Percentiles rank a stretch among this genome's conserved stretches.
phyloP scores from a whole-genome alignment of 192 early-diverging fungal genomes.

The Coemansia sp. region DNA sequence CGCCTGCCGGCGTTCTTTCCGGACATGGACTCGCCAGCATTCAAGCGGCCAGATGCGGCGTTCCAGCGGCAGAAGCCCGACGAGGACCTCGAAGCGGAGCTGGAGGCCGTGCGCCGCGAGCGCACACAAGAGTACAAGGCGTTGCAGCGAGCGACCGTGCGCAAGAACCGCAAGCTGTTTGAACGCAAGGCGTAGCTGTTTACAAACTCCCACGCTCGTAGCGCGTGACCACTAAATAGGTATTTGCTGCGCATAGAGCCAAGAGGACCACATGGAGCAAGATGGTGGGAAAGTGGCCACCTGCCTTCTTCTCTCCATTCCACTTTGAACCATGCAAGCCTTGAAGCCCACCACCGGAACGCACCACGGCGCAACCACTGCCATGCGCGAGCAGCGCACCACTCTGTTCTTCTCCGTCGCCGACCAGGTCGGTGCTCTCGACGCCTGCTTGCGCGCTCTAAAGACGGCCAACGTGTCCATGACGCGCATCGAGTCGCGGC shows the following conservation, averaged over 20 bases:
- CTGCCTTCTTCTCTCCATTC: too few species aligned
- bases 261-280: too few species aligned
- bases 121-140: constrained; percentile 33
- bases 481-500: constrained; percentile 93
- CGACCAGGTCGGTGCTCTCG: constrained; percentile 81
- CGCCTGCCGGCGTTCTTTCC: constrained; percentile 39
- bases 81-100: constrained; percentile 38
- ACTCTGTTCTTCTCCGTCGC: constrained; percentile 73
- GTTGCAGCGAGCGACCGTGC: constrained; percentile 24
- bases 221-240: too few species aligned
- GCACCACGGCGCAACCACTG: constrained; percentile 18
- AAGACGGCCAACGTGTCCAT: constrained; percentile 69
- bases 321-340: too few species aligned
- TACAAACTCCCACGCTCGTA: not conserved
- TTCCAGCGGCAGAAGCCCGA: constrained; percentile 47
- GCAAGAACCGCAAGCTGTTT: constrained; percentile 21
- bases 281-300: too few species aligned
- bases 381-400: constrained; percentile 44
- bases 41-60: constrained; percentile 28
- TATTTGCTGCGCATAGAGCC: too few species aligned
- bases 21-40: constrained; percentile 29
- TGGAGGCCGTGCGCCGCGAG: constrained; percentile 9
- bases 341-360: constrained; percentile 14
- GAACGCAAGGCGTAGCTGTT: not conserved
- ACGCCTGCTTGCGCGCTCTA: constrained; percentile 72